Evolutionary conservation across 768 basidiomycete species (phyloP).

Genomic region (Leccinum fibrillosum): DNA sequence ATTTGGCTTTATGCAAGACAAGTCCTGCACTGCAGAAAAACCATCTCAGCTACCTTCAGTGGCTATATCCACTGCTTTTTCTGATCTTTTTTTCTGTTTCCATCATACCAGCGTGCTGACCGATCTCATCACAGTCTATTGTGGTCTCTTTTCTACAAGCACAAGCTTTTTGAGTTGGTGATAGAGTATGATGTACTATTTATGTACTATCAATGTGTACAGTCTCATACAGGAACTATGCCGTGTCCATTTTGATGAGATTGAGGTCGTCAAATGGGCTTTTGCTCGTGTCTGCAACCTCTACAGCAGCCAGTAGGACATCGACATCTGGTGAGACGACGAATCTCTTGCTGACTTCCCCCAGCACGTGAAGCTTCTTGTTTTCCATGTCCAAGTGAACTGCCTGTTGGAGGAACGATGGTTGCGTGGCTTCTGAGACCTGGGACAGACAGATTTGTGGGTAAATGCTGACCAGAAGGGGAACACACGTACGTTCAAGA

Average conservation of each 20-base stretch:
- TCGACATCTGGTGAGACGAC: conserved; percentile 84
- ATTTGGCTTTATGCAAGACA: conserved; percentile 83
- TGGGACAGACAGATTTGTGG: conserved; percentile 27
- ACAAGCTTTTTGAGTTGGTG: not conserved
- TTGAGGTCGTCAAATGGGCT: conserved; percentile 40
- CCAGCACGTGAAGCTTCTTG: conserved; percentile 67
- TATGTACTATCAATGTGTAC: not conserved
- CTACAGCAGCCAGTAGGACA: conserved; percentile 63
- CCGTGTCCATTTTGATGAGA: conserved; percentile 53
- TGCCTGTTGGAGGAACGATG: conserved; percentile 87
- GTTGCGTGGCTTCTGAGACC: conserved; percentile 80
- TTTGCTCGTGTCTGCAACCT: conserved; percentile 40
- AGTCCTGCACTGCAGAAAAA: conserved; percentile 74
- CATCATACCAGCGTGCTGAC: conserved; percentile 7
- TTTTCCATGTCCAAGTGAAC: conserved; percentile 62
- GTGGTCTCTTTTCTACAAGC: not conserved
- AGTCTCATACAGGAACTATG: not conserved
- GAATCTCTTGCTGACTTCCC: conserved; percentile 85
- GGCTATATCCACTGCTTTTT: conserved; percentile 43
- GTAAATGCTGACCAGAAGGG: not conserved
- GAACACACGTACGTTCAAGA: conserved; percentile 62
- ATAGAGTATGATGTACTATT: not conserved
- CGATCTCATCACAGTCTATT: conserved; percentile 25
- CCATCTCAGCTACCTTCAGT: conserved; percentile 91
- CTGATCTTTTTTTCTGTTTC: conserved; percentile 30